Evolutionary conservation across 257 asterid species (phyloP), one percentile per base, ranked within the genome.

Genomic region (Nicotiana tomentosiformis): DNA sequence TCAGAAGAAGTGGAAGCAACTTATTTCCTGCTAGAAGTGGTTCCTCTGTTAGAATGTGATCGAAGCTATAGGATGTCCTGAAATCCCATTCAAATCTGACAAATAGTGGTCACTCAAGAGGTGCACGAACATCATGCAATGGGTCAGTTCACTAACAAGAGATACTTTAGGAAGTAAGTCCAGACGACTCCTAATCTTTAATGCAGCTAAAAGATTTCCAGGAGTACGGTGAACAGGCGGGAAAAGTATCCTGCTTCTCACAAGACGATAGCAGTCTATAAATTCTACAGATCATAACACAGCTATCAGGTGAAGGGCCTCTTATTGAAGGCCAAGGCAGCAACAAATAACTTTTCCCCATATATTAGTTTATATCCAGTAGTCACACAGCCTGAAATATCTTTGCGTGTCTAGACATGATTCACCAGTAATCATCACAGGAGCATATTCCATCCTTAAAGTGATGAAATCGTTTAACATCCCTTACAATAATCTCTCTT

Each of bases 381-480:
- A 49, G 51, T 26, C 43, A 14, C 62, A 49, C 80, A 74, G 80
- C 61, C 51, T 74, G 39, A 23, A 46, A 74, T n/a, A 74, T 55
- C 43, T 74, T 26, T 74, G 56, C 23, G 15, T 49, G 61, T 10
- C n/a, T 23, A 74, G 79, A 79, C 60, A 66, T 17, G 29, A 62
- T 85, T 86, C 80, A 90, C 93, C 95, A 91, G 83, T 88, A 92
- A 84, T 89, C 95, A 20, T 90, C 78, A 78, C 92, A 92, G 1
- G 95, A 93, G 80, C 96, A 93, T 5, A 72, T 76, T 55, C 95
- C 92, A 35, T 90, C 88, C 83, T 85, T 87, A 84, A 92, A 92
- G 89, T 89, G 95, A 88, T 93, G 94, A 66, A 85, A 90, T n/a
- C 91, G 80, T 88, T 90, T 90, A 67, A 85, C 85, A 77, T 88